Conservation (phyloP, 139 green algal genomes). For the Picochlorum sp. region DNA sequence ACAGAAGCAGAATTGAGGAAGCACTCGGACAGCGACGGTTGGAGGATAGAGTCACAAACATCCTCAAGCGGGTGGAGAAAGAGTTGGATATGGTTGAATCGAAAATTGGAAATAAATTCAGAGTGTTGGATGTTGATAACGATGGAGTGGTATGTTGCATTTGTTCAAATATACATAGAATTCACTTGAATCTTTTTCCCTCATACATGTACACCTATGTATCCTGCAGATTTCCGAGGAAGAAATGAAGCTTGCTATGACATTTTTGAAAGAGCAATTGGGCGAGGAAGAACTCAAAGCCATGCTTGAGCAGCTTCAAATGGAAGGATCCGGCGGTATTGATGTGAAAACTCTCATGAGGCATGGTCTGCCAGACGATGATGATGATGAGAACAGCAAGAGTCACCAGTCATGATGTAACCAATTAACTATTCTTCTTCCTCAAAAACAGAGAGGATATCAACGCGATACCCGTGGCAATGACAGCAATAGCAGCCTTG, state of each 20-base stretch:
- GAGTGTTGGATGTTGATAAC: conserved; percentile 67
- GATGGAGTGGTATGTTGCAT: conserved; percentile 43
- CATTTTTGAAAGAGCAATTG: conserved; percentile 59
- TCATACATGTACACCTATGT: conserved; percentile 1
- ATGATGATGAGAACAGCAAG: too few species aligned
- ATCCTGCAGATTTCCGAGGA: conserved; percentile 31
- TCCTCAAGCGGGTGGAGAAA: conserved; percentile 64
- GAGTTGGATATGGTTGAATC: conserved; percentile 72
- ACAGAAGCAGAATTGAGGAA: conserved; percentile 27
- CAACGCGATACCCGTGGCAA: too few species aligned
- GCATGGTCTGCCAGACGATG: too few species aligned
- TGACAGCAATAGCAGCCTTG: too few species aligned
- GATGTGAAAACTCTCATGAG: too few species aligned
- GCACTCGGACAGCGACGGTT: conserved; percentile 42
- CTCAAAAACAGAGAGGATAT: too few species aligned
- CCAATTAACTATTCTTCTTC: too few species aligned
- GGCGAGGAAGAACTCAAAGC: conserved; percentile 55
- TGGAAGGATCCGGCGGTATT: conserved; percentile 8
- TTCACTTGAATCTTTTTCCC: not conserved
- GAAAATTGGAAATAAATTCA: conserved; percentile 54
- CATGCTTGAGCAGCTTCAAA: conserved; percentile 44
- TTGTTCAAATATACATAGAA: not conserved
- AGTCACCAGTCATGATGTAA: too few species aligned
- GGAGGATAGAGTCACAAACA: conserved; percentile 51
- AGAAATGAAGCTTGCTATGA: conserved; percentile 55